Conservation (phyloP, 2,329 filamentous ascomycete genomes). For the Neobulgaria alba region DNA sequence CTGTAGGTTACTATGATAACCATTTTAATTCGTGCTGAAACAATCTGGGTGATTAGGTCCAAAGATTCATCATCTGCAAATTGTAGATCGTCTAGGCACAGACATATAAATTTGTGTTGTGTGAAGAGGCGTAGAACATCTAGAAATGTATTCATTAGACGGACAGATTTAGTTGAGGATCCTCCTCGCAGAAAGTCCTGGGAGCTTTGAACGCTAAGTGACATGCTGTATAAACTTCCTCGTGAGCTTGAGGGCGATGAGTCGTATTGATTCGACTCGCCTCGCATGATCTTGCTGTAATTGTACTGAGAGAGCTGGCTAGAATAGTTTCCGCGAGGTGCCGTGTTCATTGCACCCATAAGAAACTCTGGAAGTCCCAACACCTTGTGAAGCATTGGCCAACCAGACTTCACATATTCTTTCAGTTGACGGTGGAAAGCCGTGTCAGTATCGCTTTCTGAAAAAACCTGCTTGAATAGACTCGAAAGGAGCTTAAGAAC, state of each 20-base stretch:
- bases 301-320: slow-evolving; percentile 6
- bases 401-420: slow-evolving; percentile 54
- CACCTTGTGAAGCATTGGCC: slow-evolving; percentile 53
- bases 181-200: slow-evolving; percentile 53
- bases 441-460: slow-evolving; percentile 56
- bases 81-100: slow-evolving; percentile 83
- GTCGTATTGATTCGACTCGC: slow-evolving; percentile 17
- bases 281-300: slow-evolving; percentile 23
- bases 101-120: slow-evolving; percentile 75
- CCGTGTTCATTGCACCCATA: slow-evolving; percentile 30
- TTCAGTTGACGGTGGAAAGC: slow-evolving; percentile 52
- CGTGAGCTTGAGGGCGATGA: slow-evolving; percentile 19
- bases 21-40: slow-evolving; percentile 69
- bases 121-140: slow-evolving; percentile 78
- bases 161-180: slow-evolving; percentile 53
- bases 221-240: slow-evolving; percentile 15
- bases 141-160: slow-evolving; percentile 78
- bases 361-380: slow-evolving; percentile 63
- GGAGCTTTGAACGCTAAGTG: slow-evolving; percentile 39
- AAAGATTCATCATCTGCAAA: slow-evolving; percentile 83
- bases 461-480: slow-evolving; percentile 59
- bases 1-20: slow-evolving; percentile 41
- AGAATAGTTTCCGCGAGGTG: slow-evolving; percentile 19
- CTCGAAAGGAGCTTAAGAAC: slow-evolving; percentile 55
- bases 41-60: slow-evolving; percentile 74